phyloP scores from a whole-genome alignment of 495 filamentous ascomycete species.

The Neurospora discreta region DNA sequence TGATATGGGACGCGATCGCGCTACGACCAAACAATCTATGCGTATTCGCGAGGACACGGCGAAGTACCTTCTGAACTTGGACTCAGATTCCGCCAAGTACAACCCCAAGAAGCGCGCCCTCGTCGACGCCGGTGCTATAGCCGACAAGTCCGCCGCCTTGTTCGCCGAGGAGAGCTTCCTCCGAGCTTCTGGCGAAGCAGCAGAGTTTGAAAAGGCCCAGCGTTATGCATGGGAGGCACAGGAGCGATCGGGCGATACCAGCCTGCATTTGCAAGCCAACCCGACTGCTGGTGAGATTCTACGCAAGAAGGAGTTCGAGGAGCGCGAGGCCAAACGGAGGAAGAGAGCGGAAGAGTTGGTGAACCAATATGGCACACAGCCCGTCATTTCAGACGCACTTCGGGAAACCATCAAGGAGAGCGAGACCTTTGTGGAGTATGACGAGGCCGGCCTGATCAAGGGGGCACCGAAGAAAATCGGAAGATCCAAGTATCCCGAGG shows the following conservation, averaged over 20 bases:
- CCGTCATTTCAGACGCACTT: slow-evolving; percentile 50
- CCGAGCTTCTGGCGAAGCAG: slow-evolving; percentile 82
- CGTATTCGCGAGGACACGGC: slow-evolving; percentile 93
- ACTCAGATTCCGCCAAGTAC: slow-evolving; percentile 94
- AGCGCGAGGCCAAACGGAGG: slow-evolving; percentile 53
- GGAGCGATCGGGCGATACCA: slow-evolving; percentile 62
- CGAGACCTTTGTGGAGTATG: slow-evolving; percentile 92
- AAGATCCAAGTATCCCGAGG: slow-evolving; percentile 85
- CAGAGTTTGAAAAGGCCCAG: slow-evolving; percentile 84
- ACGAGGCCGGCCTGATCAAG: slow-evolving; percentile 79
- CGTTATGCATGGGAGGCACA: slow-evolving; percentile 92
- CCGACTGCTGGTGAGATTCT: slow-evolving; percentile 82
- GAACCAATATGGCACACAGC: slow-evolving; percentile 75
- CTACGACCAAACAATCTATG: slow-evolving; percentile 75
- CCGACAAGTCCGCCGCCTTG: slow-evolving; percentile 71
- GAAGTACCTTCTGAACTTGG: slow-evolving; percentile 93
- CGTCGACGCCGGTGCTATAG: slow-evolving; percentile 76
- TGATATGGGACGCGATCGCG: slow-evolving; percentile 89
- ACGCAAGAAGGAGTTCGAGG: slow-evolving; percentile 66
- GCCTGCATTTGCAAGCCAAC: slow-evolving; percentile 85
- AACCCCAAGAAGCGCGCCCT: slow-evolving; percentile 95
- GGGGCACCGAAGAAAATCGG: slow-evolving; percentile 63
- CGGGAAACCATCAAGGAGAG: slow-evolving; percentile 64
- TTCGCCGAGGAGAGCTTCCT: slow-evolving; percentile 94
- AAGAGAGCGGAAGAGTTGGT: slow-evolving; percentile 59